phyloP scores from a whole-genome alignment of 495 filamentous ascomycete species.

The Hypoxylon lienhwacheense region DNA sequence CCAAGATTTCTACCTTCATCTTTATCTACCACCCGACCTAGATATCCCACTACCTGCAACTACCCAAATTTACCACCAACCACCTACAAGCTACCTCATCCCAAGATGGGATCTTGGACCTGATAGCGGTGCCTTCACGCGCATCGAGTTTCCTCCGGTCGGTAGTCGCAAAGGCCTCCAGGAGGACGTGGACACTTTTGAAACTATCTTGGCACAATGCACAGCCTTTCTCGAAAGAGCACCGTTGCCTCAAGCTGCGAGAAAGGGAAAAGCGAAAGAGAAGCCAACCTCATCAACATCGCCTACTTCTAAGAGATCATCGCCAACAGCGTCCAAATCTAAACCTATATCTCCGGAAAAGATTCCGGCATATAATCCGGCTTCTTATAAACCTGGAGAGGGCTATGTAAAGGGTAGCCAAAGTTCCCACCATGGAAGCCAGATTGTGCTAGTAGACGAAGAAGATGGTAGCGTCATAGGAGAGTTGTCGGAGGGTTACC shows the following conservation, averaged over 20 bases:
- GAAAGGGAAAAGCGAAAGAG: conserved; percentile 56
- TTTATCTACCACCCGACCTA: conserved; percentile 90
- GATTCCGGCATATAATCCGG: conserved; percentile 74
- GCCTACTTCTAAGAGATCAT: conserved; percentile 45
- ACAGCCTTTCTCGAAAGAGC: conserved; percentile 88
- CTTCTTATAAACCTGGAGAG: conserved; percentile 75
- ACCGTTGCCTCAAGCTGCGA: conserved; percentile 54
- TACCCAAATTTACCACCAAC: conserved; percentile 93
- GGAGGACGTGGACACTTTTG: conserved; percentile 94
- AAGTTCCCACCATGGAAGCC: conserved; percentile 57
- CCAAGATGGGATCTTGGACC: conserved; percentile 89
- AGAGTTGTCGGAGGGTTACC: conserved; percentile 79
- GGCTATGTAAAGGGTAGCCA: conserved; percentile 64
- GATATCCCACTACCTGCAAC: conserved; percentile 88
- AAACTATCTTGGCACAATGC: conserved; percentile 93
- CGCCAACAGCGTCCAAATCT: conserved; percentile 42
- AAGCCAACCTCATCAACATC: conserved; percentile 47
- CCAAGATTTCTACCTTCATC: conserved; percentile 93
- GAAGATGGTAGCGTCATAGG: conserved; percentile 95
- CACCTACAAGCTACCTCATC: conserved; percentile 84
- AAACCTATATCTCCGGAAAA: conserved; percentile 44
- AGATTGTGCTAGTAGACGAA: conserved; percentile 93
- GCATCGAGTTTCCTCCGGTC: conserved; percentile 80
- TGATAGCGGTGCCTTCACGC: conserved; percentile 83
- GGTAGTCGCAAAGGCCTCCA: conserved; percentile 71